Evolutionary conservation across 2,329 filamentous ascomycete genomes (phyloP).

Genomic region (Aureobasidium leucospermi): DNA sequence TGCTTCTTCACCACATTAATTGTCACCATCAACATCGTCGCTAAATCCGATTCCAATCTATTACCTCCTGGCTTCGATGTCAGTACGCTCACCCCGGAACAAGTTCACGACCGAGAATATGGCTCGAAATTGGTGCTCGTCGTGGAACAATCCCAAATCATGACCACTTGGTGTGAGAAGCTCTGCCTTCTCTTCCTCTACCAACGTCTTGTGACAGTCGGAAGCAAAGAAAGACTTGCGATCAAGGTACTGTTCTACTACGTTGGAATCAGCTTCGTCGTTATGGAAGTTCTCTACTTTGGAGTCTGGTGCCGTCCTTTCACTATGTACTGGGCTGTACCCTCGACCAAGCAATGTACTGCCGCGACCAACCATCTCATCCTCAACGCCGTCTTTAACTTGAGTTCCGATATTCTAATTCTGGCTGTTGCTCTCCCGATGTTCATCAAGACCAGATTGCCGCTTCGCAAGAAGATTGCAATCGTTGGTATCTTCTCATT

Average conservation of each 20-base stretch:
- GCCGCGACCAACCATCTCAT: conserved; percentile 32
- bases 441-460: conserved; percentile 36
- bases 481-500: conserved; percentile 50
- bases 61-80: conserved; percentile 41
- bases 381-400: conserved; percentile 34
- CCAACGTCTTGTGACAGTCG: conserved; percentile 27
- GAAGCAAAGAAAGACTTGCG: conserved; percentile 28
- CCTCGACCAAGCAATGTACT: conserved; percentile 33
- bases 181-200: conserved; percentile 33
- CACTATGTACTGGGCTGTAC: conserved; percentile 29
- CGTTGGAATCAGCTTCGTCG: conserved; percentile 27
- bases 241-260: conserved; percentile 30
- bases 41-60: conserved; percentile 35
- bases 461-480: conserved; percentile 44
- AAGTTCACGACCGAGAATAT: conserved; percentile 22
- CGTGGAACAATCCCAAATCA: conserved; percentile 32
- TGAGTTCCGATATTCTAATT: conserved; percentile 41
- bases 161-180: conserved; percentile 33
- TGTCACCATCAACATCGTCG: conserved; percentile 39
- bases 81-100: conserved; percentile 26
- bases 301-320: conserved; percentile 35
- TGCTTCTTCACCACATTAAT: conserved; percentile 45
- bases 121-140: conserved; percentile 34
- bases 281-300: conserved; percentile 35
- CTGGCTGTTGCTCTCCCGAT: conserved; percentile 39